Evolutionary conservation across 2,329 filamentous ascomycete species (phyloP).

Genomic region (Erysiphe pulchra): DNA sequence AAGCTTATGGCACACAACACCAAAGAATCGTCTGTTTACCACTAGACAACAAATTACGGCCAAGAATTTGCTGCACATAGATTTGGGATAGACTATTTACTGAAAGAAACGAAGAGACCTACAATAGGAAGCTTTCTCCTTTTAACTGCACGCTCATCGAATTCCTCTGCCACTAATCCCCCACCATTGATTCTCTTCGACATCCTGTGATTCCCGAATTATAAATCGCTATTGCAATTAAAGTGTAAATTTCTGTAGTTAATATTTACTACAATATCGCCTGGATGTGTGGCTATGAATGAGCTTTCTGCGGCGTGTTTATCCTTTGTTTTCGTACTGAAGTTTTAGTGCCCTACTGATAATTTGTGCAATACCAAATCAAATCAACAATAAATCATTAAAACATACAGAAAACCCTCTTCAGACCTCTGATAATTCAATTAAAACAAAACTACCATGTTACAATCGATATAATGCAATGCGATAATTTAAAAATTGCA

Average conservation of each 20-base stretch:
- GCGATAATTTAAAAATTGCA: too few species aligned
- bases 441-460: too few species aligned
- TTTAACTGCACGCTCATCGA: slow-evolving; percentile 28
- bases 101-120: slow-evolving; percentile 15
- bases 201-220: slow-evolving; percentile 7
- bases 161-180: slow-evolving; percentile 21
- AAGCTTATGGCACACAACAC: not conserved
- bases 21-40: not conserved
- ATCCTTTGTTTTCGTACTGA: too few species aligned
- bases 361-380: too few species aligned
- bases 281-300: not conserved
- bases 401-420: too few species aligned
- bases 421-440: too few species aligned
- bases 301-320: too few species aligned
- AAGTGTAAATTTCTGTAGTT: not conserved
- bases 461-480: too few species aligned
- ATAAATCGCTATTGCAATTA: not conserved
- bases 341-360: too few species aligned
- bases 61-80: not conserved
- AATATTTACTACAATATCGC: too few species aligned
- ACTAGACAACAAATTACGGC: slow-evolving; percentile 1
- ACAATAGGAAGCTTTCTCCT: slow-evolving; percentile 28
- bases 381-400: too few species aligned
- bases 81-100: not conserved
- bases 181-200: slow-evolving; percentile 23